Conservation (phyloP, 75 land plant genomes). For the Isoetes taiwanensis region DNA sequence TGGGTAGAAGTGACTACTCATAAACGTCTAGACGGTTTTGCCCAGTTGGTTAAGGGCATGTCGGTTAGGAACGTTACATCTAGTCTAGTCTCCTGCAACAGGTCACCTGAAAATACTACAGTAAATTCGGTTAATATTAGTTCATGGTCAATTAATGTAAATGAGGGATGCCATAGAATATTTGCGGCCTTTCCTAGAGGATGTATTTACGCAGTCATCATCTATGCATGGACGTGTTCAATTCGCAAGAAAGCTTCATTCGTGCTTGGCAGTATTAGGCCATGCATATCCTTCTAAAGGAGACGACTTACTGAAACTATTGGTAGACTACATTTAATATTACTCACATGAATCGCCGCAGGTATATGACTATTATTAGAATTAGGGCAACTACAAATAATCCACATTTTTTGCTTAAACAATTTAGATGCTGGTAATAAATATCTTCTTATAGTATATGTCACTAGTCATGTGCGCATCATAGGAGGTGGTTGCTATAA, state of each 20-base stretch:
- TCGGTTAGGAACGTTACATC: constrained; percentile 23
- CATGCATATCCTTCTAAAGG: constrained; percentile 33
- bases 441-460: too few relatives aligned
- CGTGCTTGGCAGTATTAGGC: constrained; percentile 33
- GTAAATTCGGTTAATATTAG: constrained; percentile 32
- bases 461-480: too few relatives aligned
- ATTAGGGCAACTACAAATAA: too few relatives aligned
- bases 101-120: constrained; percentile 33
- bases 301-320: constrained; percentile 21
- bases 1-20: too few relatives aligned
- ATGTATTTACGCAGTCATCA: constrained; percentile 18
- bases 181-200: constrained; percentile 40
- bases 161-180: constrained; percentile 22
- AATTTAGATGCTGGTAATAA: too few relatives aligned
- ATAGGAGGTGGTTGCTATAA: too few relatives aligned
- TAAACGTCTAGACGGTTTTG: too few relatives aligned
- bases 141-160: constrained; percentile 13
- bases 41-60: too few relatives aligned
- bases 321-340: constrained; percentile 24
- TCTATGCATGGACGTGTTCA: constrained; percentile 12
- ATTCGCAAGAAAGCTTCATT: constrained; percentile 34
- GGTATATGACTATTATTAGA: too few relatives aligned
- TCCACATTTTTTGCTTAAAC: too few relatives aligned
- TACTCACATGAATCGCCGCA: constrained; percentile 22
- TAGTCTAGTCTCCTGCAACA: constrained; percentile 31